phyloP scores from a whole-genome alignment of 345 rosid species.

The Corchorus capsularis region DNA sequence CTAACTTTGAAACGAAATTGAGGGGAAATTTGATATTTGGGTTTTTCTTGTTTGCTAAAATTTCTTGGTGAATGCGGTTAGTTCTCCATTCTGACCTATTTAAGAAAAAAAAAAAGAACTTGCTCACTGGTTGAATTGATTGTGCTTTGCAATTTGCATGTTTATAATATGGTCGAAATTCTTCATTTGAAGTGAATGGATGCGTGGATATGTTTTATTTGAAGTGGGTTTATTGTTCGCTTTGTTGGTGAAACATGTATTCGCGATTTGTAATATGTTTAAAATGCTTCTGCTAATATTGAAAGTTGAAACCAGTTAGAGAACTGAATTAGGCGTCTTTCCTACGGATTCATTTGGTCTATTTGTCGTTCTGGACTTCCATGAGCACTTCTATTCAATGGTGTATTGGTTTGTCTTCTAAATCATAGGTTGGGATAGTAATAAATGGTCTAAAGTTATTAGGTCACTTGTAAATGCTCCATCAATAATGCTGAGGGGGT shows the following conservation, averaged over 20 bases:
- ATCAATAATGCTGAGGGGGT: not conserved
- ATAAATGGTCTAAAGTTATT: not conserved
- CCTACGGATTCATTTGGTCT: not conserved
- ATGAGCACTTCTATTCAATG: not conserved
- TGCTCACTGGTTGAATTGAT: not conserved
- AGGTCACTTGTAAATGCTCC: not conserved
- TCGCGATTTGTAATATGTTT: not conserved
- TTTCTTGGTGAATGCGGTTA: not conserved
- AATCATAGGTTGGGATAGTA: not conserved
- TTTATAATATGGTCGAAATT: constrained; percentile 5
- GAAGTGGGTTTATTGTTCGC: not conserved
- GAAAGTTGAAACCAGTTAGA: constrained; percentile 7
- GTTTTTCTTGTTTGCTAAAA: constrained; percentile 14
- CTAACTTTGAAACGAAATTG: not conserved
- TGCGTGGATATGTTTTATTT: not conserved
- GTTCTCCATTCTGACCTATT: not conserved
- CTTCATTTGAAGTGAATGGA: not conserved
- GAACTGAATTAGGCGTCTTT: not conserved
- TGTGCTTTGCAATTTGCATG: not conserved
- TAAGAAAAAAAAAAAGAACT: not conserved
- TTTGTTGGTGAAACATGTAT: not conserved
- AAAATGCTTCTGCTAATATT: not conserved
- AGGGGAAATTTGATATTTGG: constrained; percentile 4
- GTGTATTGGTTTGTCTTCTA: not conserved
- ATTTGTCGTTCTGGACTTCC: constrained; percentile 2